Percentiles rank a stretch among this genome's conserved stretches.
Evolutionary conservation across 2,329 filamentous ascomycete species (phyloP).

Genomic region (Botrytis pseudocinerea): DNA sequence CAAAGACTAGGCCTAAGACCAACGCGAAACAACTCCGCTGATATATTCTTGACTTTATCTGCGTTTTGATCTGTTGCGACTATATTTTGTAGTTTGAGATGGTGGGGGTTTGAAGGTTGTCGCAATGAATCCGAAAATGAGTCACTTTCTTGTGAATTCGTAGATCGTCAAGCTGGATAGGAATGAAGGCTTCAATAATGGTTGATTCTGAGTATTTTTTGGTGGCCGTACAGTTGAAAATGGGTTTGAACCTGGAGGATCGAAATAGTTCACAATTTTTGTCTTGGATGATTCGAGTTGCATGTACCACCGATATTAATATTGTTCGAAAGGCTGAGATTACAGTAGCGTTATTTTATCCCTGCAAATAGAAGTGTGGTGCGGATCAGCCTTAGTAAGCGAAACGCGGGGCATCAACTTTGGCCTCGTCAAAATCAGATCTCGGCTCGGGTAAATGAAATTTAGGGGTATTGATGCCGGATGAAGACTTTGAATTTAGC

Average conservation of each 20-base stretch:
- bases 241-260: neutral
- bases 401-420: conserved; percentile 13
- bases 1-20: conserved; percentile 8
- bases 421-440: conserved; percentile 5
- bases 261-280: neutral
- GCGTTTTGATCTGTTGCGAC: neutral
- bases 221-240: neutral
- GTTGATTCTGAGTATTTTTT: neutral
- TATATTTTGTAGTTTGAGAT: conserved; percentile 1
- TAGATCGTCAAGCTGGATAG: neutral
- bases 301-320: neutral
- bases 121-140: conserved; percentile 16
- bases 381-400: neutral
- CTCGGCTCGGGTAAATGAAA: conserved; percentile 2
- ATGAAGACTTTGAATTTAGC: neutral
- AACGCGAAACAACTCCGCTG: neutral
- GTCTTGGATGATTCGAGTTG: neutral
- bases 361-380: conserved; percentile 9
- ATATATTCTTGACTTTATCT: neutral
- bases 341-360: conserved; percentile 19
- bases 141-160: conserved; percentile 18
- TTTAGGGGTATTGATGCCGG: neutral
- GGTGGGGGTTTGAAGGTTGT: conserved; percentile 13
- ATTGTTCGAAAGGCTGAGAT: conserved; percentile 21
- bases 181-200: neutral